Evolutionary conservation across 139 green algal genomes (phyloP), one percentile per base, ranked within the genome.

Genomic region (Parachlorella kessleri): DNA sequence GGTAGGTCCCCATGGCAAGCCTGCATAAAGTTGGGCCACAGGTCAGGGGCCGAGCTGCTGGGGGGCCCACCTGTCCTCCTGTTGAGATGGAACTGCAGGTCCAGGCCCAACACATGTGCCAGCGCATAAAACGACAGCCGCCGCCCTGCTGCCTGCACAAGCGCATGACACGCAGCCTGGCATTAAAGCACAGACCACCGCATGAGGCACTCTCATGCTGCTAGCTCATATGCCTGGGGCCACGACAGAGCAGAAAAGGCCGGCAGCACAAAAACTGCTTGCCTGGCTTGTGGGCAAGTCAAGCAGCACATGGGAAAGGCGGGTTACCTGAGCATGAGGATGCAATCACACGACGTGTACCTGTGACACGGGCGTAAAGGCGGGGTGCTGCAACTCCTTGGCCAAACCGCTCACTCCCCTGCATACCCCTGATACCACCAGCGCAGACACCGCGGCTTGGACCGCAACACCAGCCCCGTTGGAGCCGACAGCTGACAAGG

Each of bases 301-400:
- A n/a, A n/a, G n/a, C n/a, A n/a, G n/a, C n/a, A n/a, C n/a, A n/a
- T n/a, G n/a, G n/a, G n/a, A n/a, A n/a, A n/a, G n/a, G n/a, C n/a
- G n/a, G n/a, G n/a, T n/a, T n/a, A n/a, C n/a, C n/a, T n/a, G n/a
- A n/a, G n/a, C n/a, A n/a, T n/a, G n/a, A n/a, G n/a, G n/a, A n/a
- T n/a, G n/a, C n/a, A n/a, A n/a, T n/a, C n/a, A n/a, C n/a, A 9
- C 37, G 36, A 63, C 74, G 3, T 66, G 30, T 36, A 89, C 94
- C 88, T 98, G 94, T 23, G 85, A 82, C 3, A 98, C 87, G 3
- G 94, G 94, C 14, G 90, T 93, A 82, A 98, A 98, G 0, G 91
- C 70, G 1, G 94, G 89, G 28, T 89, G 79, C 75, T 96, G 92
- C 36, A 93, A 26, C 84, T 99, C 95, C 77, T 95, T 97, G 18